Base-by-base conservation (phyloP, 2,329 filamentous ascomycete species). In the Bretziella fagacearum region DNA sequence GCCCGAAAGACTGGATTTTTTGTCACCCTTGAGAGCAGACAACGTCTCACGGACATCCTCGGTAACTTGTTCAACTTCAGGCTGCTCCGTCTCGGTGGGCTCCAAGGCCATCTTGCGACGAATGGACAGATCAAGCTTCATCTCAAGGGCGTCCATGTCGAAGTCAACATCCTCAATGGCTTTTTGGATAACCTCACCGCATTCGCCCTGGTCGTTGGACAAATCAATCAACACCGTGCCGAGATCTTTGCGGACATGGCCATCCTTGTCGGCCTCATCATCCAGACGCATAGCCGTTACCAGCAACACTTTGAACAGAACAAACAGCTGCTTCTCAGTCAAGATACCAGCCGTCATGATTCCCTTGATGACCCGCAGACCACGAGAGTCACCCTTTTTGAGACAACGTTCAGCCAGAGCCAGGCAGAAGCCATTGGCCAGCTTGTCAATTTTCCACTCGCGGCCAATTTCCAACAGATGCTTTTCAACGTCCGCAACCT, bases 141-240 rank as follows among this genome's bases (percentile, higher is more conserved):
- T 71, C 62, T 91, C 83, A 15, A 91, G 63, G 41, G 77, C 72
- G 51, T 84, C 75, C 37, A 91, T 72, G 55, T 91, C 80, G 51
- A 85, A 70, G 10, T 79, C 73, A 6, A 76, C 71, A 33, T 80
- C 73, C 29, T 75, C 67, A 30, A 89, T 71, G 3, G 79, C 72
- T n/a, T 68, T 68, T 51, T 77, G 70, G 49, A 91, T 74, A n/a
- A 79, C 66, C 22, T 72, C 67, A 10, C 77, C 77, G 18, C 74
- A 64, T 32, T 69, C 67, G 25, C 71, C 72, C 6, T 70, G 67
- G 32, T 68, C 64, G 52, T 79, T 76, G 3, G 74, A 78, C 46
- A 87, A 67, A 4, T 66, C 64, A 44, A 84, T 77, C n/a, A 89
- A 64, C 1, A 75, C 65, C 8, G 77, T 72, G 2, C 79, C 78